A percentile compares a stretch with the other conserved stretches of the same genome.
Evolutionary conservation across 2,329 filamentous ascomycete species (phyloP).

Genomic region (Plenodomus lindquistii): DNA sequence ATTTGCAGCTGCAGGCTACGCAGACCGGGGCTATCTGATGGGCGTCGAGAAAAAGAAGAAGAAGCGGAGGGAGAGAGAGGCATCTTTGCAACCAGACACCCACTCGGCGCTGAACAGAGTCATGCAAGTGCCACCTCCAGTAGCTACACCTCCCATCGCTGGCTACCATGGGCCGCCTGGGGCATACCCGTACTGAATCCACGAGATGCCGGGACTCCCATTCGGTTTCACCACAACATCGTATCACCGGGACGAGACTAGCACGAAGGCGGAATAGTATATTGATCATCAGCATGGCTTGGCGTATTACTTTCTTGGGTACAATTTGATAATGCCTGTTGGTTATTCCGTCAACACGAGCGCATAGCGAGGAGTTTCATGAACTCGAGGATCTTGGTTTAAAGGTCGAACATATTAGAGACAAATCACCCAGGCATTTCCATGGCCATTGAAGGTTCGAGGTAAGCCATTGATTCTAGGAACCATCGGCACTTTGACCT

Average conservation of each 20-base stretch:
- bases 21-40: slow-evolving; percentile 38
- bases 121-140: slow-evolving; percentile 37
- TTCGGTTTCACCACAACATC: too few relatives aligned
- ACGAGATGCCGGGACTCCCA: too few relatives aligned
- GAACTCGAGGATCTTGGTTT: too few relatives aligned
- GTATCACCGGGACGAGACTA: too few relatives aligned
- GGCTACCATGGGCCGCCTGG: slow-evolving; percentile 30
- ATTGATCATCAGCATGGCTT: not conserved
- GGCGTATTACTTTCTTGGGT: not conserved
- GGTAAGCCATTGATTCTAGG: too few relatives aligned
- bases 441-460: too few relatives aligned
- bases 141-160: slow-evolving; percentile 40
- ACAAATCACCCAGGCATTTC: too few relatives aligned
- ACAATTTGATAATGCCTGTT: not conserved
- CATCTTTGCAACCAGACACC: slow-evolving; percentile 24
- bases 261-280: too few relatives aligned
- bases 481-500: too few relatives aligned
- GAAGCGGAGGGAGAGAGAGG: slow-evolving; percentile 38
- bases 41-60: slow-evolving; percentile 40
- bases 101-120: slow-evolving; percentile 24
- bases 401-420: too few relatives aligned
- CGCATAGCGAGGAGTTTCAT: not conserved
- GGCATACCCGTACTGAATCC: slow-evolving; percentile 21
- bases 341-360: not conserved
- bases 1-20: slow-evolving; percentile 44